Percentiles rank a stretch among this genome's conserved stretches.
Conservation (phyloP, 192 early-diverging fungal species). For the Umbelopsis ramanniana region DNA sequence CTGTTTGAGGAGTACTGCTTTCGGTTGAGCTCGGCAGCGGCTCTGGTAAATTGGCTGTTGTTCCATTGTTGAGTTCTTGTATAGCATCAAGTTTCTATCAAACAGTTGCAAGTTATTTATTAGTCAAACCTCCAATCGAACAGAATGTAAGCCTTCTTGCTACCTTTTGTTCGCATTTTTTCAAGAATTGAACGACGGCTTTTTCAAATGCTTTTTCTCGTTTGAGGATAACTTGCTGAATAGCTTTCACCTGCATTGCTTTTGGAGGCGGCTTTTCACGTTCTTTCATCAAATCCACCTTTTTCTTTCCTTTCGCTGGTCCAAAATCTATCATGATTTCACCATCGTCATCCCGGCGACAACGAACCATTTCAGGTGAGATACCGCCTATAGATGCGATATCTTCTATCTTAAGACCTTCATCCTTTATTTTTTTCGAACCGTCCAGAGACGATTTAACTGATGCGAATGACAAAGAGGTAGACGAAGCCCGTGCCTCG, state of each 20-base stretch:
- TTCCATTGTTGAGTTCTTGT: background rate
- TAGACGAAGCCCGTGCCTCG: background rate
- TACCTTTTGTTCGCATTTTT: conserved; percentile 16
- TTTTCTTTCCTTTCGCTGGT: conserved; percentile 10
- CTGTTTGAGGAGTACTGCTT: background rate
- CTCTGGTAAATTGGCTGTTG: background rate
- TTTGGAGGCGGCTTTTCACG: conserved; percentile 6
- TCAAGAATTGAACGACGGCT: background rate
- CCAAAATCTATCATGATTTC: conserved; percentile 18
- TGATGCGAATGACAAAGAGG: conserved; percentile 1
- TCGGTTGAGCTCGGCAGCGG: background rate
- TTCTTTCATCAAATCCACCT: background rate
- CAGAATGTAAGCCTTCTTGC: too few relatives aligned
- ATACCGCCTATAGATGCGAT: background rate
- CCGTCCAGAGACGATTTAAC: conserved; percentile 14
- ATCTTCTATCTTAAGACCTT: background rate
- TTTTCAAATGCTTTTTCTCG: conserved; percentile 3
- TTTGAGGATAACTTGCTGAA: background rate
- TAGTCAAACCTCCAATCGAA: background rate
- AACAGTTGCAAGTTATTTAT: background rate
- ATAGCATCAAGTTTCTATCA: background rate
- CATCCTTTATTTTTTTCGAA: background rate
- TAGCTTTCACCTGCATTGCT: background rate
- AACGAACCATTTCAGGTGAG: conserved; percentile 5
- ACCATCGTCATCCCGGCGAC: conserved; percentile 3